Conservation (phyloP, 768 basidiomycete species). For the Auricularia sp. region DNA sequence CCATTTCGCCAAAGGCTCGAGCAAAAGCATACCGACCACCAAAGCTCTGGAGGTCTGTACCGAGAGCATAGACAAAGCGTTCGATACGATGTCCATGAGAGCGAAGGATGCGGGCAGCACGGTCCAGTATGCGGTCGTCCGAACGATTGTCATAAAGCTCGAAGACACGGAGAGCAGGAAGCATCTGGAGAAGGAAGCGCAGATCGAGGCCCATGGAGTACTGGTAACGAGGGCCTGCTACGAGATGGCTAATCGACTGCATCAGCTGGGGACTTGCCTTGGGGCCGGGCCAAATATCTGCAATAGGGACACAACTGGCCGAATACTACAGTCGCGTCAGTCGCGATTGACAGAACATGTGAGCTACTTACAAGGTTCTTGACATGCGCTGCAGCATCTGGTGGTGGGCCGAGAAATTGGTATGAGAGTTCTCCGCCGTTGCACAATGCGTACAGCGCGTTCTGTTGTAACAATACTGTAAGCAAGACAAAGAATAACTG, state of each 20-base stretch:
- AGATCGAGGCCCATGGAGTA: not conserved
- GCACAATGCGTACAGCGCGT: too few species aligned
- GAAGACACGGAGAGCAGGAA: not conserved
- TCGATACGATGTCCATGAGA: not conserved
- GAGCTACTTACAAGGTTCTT: not conserved
- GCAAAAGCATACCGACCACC: not conserved
- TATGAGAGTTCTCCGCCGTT: too few species aligned
- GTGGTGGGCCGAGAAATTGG: too few species aligned
- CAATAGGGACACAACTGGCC: not conserved
- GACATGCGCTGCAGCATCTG: too few species aligned
- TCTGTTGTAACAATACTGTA: not conserved
- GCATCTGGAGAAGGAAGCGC: not conserved
- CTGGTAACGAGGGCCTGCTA: not conserved
- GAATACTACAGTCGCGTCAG: not conserved
- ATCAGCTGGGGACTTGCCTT: not conserved
- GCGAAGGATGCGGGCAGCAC: not conserved
- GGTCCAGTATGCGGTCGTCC: not conserved
- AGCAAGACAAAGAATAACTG: not conserved
- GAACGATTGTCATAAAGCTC: not conserved
- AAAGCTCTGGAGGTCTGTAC: not conserved
- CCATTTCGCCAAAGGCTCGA: not conserved
- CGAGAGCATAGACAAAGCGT: not conserved
- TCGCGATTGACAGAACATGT: not conserved
- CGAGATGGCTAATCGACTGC: not conserved
- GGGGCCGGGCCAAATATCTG: not conserved